A percentile compares a stretch with the other conserved stretches of the same genome.
phyloP scores from a whole-genome alignment of 495 filamentous ascomycete species.

The Neurospora pannonica region DNA sequence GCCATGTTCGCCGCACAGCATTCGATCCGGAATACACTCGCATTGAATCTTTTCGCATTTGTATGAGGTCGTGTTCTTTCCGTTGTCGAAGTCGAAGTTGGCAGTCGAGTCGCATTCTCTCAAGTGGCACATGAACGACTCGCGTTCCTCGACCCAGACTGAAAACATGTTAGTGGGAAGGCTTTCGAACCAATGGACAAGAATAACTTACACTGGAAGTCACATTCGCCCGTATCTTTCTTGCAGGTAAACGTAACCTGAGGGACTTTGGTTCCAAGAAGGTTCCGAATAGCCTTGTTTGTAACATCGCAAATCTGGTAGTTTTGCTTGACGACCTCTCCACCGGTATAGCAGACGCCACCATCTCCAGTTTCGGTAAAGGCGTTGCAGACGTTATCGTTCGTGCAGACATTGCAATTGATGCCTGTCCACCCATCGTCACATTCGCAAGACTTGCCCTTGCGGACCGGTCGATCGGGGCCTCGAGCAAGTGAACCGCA shows the following conservation, averaged over 20 bases:
- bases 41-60: conserved; percentile 76
- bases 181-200: background rate
- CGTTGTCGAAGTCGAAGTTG: conserved; percentile 48
- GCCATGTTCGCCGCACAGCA: conserved; percentile 84
- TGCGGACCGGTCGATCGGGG: conserved; percentile 58
- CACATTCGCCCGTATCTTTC: conserved; percentile 61
- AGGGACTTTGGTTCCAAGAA: conserved; percentile 72
- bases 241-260: conserved; percentile 92
- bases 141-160: conserved; percentile 89
- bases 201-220: conserved; percentile 72
- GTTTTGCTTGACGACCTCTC: conserved; percentile 84
- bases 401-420: conserved; percentile 94
- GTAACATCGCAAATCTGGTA: conserved; percentile 98
- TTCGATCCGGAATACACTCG: conserved; percentile 79
- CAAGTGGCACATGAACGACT: conserved; percentile 93
- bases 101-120: conserved; percentile 67
- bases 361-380: conserved; percentile 70
- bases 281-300: conserved; percentile 79
- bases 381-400: conserved; percentile 70
- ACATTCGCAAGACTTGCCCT: conserved; percentile 66
- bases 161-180: conserved; percentile 27
- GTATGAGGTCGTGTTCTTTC: conserved; percentile 72
- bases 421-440: conserved; percentile 95
- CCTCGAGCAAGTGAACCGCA: conserved; percentile 85
- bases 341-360: conserved; percentile 85